Conservation (phyloP, 106 monocot species). For the Acorus gramineus region DNA sequence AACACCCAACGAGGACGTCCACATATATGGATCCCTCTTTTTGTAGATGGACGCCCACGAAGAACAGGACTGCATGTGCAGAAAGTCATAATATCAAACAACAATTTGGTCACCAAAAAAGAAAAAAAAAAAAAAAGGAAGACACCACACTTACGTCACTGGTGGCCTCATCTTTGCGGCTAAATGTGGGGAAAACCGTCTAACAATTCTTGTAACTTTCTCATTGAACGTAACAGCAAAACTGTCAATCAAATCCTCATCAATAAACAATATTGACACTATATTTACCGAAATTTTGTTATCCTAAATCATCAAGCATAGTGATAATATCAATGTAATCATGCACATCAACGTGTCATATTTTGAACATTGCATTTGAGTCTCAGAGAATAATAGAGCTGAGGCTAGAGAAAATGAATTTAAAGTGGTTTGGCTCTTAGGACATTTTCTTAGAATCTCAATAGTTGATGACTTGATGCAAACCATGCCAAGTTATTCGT, state of each 20-base stretch:
- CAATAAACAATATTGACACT: not conserved
- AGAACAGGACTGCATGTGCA: constrained; percentile 67
- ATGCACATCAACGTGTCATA: no score
- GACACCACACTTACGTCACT: constrained; percentile 36
- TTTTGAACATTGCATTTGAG: no score
- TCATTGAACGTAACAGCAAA: constrained; percentile 89
- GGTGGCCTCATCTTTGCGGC: constrained; percentile 88
- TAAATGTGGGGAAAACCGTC: constrained; percentile 79
- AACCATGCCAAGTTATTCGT: no score
- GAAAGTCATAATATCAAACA: not conserved
- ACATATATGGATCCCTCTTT: constrained; percentile 89
- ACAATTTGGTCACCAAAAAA: no score
- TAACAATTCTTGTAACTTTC: constrained; percentile 70
- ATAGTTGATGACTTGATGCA: no score
- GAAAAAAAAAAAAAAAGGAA: not conserved
- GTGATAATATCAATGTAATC: no score
- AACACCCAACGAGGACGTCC: constrained; percentile 89
- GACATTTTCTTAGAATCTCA: no score
- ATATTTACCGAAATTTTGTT: not conserved
- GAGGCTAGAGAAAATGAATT: no score
- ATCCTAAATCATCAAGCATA: no score
- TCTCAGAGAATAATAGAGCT: no score
- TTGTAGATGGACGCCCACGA: constrained; percentile 70
- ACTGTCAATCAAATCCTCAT: constrained; percentile 24
- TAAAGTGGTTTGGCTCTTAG: no score